Evolutionary conservation across 441 rosid genomes (phyloP).

Genomic region (Dalechampia spathulata): DNA sequence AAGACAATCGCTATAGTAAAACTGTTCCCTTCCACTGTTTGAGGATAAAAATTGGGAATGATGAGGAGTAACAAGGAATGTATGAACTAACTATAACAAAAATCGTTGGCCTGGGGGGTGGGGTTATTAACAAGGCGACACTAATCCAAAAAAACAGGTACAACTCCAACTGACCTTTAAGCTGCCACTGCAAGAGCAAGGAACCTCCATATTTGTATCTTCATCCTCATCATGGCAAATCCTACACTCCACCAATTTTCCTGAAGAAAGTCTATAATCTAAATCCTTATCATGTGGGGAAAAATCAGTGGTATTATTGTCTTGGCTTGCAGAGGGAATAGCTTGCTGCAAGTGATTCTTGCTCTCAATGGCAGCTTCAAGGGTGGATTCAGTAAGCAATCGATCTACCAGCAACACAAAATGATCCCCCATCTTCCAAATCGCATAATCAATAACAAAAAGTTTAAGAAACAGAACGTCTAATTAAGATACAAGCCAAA

Average conservation of each 20-base stretch:
- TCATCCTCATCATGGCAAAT: conserved; percentile 90
- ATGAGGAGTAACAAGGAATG: no score
- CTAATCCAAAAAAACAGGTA: no score
- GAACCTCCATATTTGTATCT: conserved; percentile 63
- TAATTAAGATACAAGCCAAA: conserved; percentile 6
- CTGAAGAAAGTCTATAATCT: conserved; percentile 22
- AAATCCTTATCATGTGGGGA: conserved; percentile 26
- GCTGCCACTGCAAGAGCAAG: conserved; percentile 81
- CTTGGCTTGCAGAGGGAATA: conserved; percentile 17
- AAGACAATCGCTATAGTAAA: no score
- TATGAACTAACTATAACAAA: no score
- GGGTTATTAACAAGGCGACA: no score
- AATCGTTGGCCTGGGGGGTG: no score
- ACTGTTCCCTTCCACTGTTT: no score
- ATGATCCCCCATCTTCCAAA: conserved; percentile 61
- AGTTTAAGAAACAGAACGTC: conserved; percentile 7
- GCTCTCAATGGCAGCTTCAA: conserved; percentile 37
- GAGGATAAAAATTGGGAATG: no score
- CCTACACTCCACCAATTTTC: conserved; percentile 50
- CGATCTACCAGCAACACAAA: conserved; percentile 55
- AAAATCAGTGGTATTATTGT: conserved; percentile 17
- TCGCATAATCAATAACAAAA: conserved; percentile 7
- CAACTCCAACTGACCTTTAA: conserved; percentile 48
- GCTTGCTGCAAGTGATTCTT: conserved; percentile 17
- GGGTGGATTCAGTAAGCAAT: conserved; percentile 40